Evolutionary conservation across 352 stramenopile genomes (phyloP).

Genomic region (Globisporangium parvum): DNA sequence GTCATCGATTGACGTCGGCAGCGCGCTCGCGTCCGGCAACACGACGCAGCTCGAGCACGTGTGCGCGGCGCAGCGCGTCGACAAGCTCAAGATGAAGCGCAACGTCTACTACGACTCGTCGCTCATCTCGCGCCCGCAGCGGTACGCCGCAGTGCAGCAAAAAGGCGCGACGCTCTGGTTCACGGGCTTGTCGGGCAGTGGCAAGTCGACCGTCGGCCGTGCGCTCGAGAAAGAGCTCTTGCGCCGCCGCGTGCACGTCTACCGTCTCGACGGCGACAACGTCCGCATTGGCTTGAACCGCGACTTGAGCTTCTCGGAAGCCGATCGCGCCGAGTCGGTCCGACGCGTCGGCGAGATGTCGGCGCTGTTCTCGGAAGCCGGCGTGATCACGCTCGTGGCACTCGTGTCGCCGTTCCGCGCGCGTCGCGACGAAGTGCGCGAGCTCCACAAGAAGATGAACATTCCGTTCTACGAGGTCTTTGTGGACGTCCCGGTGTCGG

Average conservation of each 20-base stretch:
- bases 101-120: conserved; percentile 85
- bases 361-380: conserved; percentile 94
- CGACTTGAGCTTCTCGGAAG: conserved; percentile 94
- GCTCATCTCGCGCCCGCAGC: conserved; percentile 51
- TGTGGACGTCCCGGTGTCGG: conserved; percentile 95
- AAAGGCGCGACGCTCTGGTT: conserved; percentile 99
- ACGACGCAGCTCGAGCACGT: conserved; percentile 27
- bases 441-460: conserved; percentile 88
- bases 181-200: conserved; percentile 95
- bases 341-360: conserved; percentile 96
- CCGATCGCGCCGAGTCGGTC: conserved; percentile 94
- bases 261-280: conserved; percentile 98
- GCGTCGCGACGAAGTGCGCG: conserved; percentile 91
- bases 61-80: conserved; percentile 50
- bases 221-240: conserved; percentile 95
- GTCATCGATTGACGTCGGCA: not conserved
- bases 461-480: conserved; percentile 99
- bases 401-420: conserved; percentile 95
- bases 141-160: conserved; percentile 82
- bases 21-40: conserved; percentile 15
- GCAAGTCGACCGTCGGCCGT: conserved; percentile 97
- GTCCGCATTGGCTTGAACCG: conserved; percentile 97
- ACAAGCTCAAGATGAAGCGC: conserved; percentile 66
- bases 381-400: conserved; percentile 96
- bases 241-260: conserved; percentile 93